Percentiles rank a stretch among this genome's conserved stretches.
Evolutionary conservation across 768 basidiomycete species (phyloP).

Genomic region (Trametes cubensis): DNA sequence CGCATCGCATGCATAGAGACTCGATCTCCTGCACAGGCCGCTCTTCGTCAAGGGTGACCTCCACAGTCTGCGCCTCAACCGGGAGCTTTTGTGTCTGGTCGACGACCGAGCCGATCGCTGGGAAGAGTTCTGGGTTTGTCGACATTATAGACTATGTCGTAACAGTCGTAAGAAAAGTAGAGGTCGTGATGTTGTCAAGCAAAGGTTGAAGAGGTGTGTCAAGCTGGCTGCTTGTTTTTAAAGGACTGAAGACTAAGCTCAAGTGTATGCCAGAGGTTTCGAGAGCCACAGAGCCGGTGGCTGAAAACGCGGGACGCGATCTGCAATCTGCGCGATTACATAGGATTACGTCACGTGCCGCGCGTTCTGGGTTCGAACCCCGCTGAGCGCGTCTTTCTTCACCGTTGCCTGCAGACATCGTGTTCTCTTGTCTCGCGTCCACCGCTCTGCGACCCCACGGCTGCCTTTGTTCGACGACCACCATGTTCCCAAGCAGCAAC

Average conservation of each 20-base stretch:
- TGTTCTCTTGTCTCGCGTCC: not conserved
- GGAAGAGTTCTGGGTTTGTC: slow-evolving; percentile 31
- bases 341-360: slow-evolving; percentile 18
- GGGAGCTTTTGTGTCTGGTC: slow-evolving; percentile 30
- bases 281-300: slow-evolving; percentile 16
- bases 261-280: slow-evolving; percentile 21
- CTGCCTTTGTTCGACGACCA: slow-evolving; percentile 3
- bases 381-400: not conserved
- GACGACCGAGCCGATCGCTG: slow-evolving; percentile 34
- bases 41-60: slow-evolving; percentile 48
- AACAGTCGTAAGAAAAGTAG: not conserved
- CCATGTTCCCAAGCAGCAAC: slow-evolving; percentile 30
- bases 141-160: slow-evolving; percentile 18
- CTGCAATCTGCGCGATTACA: slow-evolving; percentile 17
- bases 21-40: slow-evolving; percentile 81
- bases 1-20: slow-evolving; percentile 92
- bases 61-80: slow-evolving; percentile 19
- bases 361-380: slow-evolving; percentile 9
- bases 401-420: not conserved
- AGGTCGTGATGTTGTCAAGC: not conserved
- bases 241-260: slow-evolving; percentile 2
- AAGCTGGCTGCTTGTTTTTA: not conserved
- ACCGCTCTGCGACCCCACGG: not conserved
- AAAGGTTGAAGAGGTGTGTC: not conserved
- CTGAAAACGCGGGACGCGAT: slow-evolving; percentile 16